Percentiles rank a stretch among this genome's conserved stretches.
These are phyloP conservation scores for Penicillium concentricum DNA, from an alignment of 2,329 filamentous ascomycete species.

Conservation along the genomic window DNA sequence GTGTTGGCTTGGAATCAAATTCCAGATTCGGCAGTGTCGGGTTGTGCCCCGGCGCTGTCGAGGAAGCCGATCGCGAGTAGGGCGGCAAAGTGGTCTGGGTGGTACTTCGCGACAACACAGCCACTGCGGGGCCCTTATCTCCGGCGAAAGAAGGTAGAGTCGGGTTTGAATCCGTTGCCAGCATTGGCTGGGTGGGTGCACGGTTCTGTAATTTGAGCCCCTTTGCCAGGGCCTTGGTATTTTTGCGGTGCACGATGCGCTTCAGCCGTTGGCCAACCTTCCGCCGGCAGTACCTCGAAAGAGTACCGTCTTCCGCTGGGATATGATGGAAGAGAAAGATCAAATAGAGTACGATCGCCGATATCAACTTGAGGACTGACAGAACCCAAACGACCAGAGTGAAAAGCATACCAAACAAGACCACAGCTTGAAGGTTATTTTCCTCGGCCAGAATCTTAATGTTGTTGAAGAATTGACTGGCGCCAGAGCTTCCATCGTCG, in stretches of 20 bases:
- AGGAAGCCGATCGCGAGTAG: slow-evolving; percentile 58
- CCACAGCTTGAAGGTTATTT: slow-evolving; percentile 75
- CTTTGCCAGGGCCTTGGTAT: slow-evolving; percentile 83
- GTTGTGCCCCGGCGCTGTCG: slow-evolving; percentile 19
- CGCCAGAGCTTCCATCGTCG: slow-evolving; percentile 55
- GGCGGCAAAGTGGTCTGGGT: slow-evolving; percentile 61
- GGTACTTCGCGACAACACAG: slow-evolving; percentile 45
- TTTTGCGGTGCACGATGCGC: slow-evolving; percentile 79
- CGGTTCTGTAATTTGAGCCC: slow-evolving; percentile 61
- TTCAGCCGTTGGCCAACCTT: slow-evolving; percentile 86
- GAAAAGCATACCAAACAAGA: slow-evolving; percentile 89
- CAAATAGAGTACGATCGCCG: slow-evolving; percentile 75
- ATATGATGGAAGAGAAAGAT: slow-evolving; percentile 93
- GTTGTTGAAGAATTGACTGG: slow-evolving; percentile 74
- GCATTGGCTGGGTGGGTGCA: slow-evolving; percentile 45
- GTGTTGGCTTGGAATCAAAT: slow-evolving; percentile 42
- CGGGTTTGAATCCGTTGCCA: slow-evolving; percentile 36
- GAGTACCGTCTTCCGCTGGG: slow-evolving; percentile 72
- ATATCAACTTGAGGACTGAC: slow-evolving; percentile 68
- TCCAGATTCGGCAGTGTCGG: slow-evolving; percentile 45
- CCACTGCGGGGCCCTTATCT: slow-evolving; percentile 35
- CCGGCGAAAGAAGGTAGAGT: slow-evolving; percentile 64
- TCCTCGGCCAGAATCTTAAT: slow-evolving; percentile 69
- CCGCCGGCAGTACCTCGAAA: slow-evolving; percentile 82
- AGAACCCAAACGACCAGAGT: slow-evolving; percentile 88